Percentiles rank a stretch among this genome's conserved stretches.
These are phyloP conservation scores for Melaleuca alternifolia DNA, from an alignment of 345 rosid species.

Conservation along the genomic window DNA sequence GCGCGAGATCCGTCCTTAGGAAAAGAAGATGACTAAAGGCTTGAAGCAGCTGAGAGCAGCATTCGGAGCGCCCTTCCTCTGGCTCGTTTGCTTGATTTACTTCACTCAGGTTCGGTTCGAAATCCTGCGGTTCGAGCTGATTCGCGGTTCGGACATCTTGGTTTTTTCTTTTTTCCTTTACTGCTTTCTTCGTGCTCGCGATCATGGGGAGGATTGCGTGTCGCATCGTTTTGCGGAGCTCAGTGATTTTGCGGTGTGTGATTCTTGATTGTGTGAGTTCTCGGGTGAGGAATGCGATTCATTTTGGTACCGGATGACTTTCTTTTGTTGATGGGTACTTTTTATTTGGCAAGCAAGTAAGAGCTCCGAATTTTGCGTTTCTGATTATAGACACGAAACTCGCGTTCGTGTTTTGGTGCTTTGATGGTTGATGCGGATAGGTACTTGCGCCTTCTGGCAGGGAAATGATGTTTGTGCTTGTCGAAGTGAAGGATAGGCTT, in stretches of 20 bases:
- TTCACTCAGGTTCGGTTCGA: conserved; percentile 65
- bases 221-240: not conserved
- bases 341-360: not conserved
- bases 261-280: not conserved
- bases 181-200: not conserved
- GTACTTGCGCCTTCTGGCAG: not conserved
- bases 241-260: not conserved
- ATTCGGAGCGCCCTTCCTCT: conserved; percentile 72
- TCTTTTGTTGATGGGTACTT: not conserved
- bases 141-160: not conserved
- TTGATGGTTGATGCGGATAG: not conserved
- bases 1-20: not conserved
- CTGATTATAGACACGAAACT: not conserved
- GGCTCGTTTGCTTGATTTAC: conserved; percentile 90
- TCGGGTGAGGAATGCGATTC: not conserved
- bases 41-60: conserved; percentile 46
- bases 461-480: not conserved
- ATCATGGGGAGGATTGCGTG: not conserved
- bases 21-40: conserved; percentile 47
- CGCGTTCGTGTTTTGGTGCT: not conserved
- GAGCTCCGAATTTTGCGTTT: not conserved
- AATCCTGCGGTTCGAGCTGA: not conserved
- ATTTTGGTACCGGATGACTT: not conserved
- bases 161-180: not conserved
- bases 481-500: not conserved